These are phyloP conservation scores for Mucor mucedo DNA, from an alignment of 371 early-diverging fungal genomes.

Conservation along the genomic window DNA sequence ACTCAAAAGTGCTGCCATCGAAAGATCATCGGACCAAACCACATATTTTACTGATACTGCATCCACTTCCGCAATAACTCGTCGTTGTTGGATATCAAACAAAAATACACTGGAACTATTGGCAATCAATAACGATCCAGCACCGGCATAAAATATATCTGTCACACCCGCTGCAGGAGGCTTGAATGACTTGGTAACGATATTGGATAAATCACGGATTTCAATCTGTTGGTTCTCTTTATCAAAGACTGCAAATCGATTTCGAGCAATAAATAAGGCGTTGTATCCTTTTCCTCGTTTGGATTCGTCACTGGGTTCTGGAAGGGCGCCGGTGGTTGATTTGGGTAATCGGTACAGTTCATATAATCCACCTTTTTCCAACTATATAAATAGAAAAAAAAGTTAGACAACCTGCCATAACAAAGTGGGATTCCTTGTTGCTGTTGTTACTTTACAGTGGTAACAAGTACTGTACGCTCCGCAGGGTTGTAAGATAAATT, in stretches of 20 bases:
- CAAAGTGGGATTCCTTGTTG: too few relatives aligned
- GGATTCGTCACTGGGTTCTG: constrained; percentile 66
- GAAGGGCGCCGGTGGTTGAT: constrained; percentile 67
- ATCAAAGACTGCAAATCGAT: constrained; percentile 94
- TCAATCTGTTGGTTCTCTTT: constrained; percentile 73
- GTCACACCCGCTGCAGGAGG: constrained; percentile 68
- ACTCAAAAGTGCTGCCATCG: constrained; percentile 86
- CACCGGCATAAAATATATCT: constrained; percentile 88
- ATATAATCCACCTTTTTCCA: constrained; percentile 83
- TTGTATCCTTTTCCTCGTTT: constrained; percentile 81
- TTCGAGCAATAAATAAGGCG: constrained; percentile 93
- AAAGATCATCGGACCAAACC: constrained; percentile 88
- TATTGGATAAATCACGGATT: constrained; percentile 85
- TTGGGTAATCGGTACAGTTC: constrained; percentile 85
- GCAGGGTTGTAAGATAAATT: constrained; percentile 94
- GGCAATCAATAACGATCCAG: constrained; percentile 81
- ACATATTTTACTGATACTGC: constrained; percentile 87
- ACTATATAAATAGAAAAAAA: neutral
- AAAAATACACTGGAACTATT: constrained; percentile 84
- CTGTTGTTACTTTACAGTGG: constrained; percentile 43
- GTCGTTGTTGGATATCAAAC: constrained; percentile 87
- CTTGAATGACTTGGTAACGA: constrained; percentile 88
- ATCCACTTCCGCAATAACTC: constrained; percentile 74
- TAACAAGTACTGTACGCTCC: constrained; percentile 85
- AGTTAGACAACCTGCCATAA: neutral